These are phyloP conservation scores for Verticillium nubilum DNA, from an alignment of 2,329 filamentous ascomycete genomes.

Conservation along the genomic window DNA sequence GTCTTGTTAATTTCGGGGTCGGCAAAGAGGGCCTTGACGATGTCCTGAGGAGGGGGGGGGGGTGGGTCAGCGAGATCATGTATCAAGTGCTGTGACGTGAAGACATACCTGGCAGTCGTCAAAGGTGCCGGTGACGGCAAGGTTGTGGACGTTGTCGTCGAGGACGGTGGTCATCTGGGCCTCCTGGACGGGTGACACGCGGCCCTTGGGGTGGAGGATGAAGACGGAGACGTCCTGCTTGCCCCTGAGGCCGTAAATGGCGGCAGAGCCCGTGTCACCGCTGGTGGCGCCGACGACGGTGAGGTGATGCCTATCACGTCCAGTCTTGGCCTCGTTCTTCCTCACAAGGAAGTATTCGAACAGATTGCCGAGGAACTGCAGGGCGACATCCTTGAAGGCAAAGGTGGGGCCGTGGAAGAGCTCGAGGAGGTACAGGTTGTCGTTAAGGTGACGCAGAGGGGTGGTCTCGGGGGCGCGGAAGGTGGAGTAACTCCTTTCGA, in stretches of 20 bases:
- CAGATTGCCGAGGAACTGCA: slow-evolving; percentile 94
- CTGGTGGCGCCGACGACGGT: slow-evolving; percentile 84
- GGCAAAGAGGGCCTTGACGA: slow-evolving; percentile 87
- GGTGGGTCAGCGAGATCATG: neutral
- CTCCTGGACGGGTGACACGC: slow-evolving; percentile 88
- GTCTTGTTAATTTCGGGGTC: slow-evolving; percentile 78
- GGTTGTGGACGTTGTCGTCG: slow-evolving; percentile 87
- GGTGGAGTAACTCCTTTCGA: slow-evolving; percentile 79
- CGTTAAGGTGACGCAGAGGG: slow-evolving; percentile 71
- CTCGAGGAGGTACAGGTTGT: slow-evolving; percentile 80
- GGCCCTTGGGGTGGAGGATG: slow-evolving; percentile 88
- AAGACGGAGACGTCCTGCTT: slow-evolving; percentile 98
- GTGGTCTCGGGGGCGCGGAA: slow-evolving; percentile 78
- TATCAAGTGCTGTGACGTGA: neutral
- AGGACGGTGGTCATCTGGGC: slow-evolving; percentile 94
- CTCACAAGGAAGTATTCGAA: slow-evolving; percentile 83
- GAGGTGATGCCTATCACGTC: slow-evolving; percentile 67
- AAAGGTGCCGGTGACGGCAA: slow-evolving; percentile 85
- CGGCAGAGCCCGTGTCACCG: slow-evolving; percentile 87
- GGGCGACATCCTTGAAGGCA: slow-evolving; percentile 86
- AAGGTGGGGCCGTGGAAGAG: slow-evolving; percentile 95
- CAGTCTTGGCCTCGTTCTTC: slow-evolving; percentile 64
- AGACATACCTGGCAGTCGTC: slow-evolving; percentile 78
- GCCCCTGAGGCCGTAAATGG: slow-evolving; percentile 88
- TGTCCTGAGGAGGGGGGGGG: slow-evolving; percentile 51